Percentiles rank a stretch among this genome's conserved stretches.
phyloP scores from a whole-genome alignment of 257 asterid genomes.

The Solanum dulcamara region DNA sequence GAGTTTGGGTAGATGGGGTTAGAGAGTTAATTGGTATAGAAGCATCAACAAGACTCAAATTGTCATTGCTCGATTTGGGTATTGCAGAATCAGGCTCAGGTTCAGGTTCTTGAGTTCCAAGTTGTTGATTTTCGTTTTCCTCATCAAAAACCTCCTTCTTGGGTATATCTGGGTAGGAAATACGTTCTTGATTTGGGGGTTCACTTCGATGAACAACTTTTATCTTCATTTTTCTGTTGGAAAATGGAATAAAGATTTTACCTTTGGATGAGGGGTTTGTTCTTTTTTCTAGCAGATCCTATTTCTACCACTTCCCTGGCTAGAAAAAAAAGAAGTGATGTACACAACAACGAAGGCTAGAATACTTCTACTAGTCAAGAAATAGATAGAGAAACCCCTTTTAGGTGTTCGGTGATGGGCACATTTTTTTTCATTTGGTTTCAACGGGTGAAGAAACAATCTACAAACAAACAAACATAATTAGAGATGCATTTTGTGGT shows the following conservation, averaged over 20 bases:
- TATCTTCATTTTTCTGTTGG: constrained; percentile 34
- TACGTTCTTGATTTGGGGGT: constrained; percentile 43
- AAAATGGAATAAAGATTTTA: not conserved
- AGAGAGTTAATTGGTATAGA: not conserved
- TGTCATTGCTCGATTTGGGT: constrained; percentile 1
- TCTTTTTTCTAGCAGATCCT: not conserved
- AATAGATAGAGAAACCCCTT: not conserved
- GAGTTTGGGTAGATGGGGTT: constrained; percentile 12
- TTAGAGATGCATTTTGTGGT: not conserved
- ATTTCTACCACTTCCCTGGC: not conserved
- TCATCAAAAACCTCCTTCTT: constrained; percentile 17
- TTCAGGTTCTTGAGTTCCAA: constrained; percentile 9
- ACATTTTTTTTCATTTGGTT: not conserved
- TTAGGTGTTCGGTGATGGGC: not conserved
- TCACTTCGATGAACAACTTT: constrained; percentile 42
- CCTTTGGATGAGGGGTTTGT: not conserved
- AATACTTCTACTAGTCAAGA: not conserved
- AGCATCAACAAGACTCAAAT: not conserved
- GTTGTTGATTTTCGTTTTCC: not conserved
- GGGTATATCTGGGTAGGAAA: constrained; percentile 14
- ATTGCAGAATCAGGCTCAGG: constrained; percentile 1
- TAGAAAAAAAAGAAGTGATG: not conserved
- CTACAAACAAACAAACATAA: not conserved
- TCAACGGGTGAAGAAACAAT: not conserved
- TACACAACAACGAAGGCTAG: not conserved